Conservation (phyloP, 2,329 filamentous ascomycete genomes). For the Talaromyces sp. region DNA sequence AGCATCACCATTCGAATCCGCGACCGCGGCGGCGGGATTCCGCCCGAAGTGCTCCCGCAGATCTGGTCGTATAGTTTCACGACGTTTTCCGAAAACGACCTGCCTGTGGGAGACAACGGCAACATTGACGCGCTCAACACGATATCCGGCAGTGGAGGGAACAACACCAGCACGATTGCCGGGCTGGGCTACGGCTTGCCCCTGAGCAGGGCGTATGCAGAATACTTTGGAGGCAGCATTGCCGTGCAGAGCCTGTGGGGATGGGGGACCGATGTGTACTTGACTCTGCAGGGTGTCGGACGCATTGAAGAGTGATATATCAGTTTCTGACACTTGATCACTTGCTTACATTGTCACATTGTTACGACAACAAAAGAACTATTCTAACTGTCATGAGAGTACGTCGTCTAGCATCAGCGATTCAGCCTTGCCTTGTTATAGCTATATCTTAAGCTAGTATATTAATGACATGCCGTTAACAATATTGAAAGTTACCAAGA, state of each 20-base stretch:
- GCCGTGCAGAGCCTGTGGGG: slow-evolving; percentile 92
- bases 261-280: slow-evolving; percentile 72
- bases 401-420: too few relatives aligned
- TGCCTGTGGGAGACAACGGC: slow-evolving; percentile 43
- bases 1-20: slow-evolving; percentile 93
- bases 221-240: slow-evolving; percentile 96
- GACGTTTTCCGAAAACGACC: slow-evolving; percentile 71
- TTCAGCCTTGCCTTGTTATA: background rate
- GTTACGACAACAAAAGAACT: background rate
- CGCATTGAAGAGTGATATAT: slow-evolving; percentile 33
- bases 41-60: slow-evolving; percentile 72
- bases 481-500: background rate
- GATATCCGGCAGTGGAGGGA: slow-evolving; percentile 63
- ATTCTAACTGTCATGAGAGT: too few relatives aligned
- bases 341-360: background rate
- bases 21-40: slow-evolving; percentile 90
- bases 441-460: background rate
- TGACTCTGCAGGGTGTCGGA: slow-evolving; percentile 57
- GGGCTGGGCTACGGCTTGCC: slow-evolving; percentile 91
- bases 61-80: slow-evolving; percentile 99
- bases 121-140: slow-evolving; percentile 66
- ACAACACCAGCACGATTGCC: slow-evolving; percentile 70
- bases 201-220: slow-evolving; percentile 85
- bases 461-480: background rate
- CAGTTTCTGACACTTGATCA: too few relatives aligned